Base-by-base conservation (phyloP, 208 protist genomes). In the Acanthamoeba rhysodes region DNA sequence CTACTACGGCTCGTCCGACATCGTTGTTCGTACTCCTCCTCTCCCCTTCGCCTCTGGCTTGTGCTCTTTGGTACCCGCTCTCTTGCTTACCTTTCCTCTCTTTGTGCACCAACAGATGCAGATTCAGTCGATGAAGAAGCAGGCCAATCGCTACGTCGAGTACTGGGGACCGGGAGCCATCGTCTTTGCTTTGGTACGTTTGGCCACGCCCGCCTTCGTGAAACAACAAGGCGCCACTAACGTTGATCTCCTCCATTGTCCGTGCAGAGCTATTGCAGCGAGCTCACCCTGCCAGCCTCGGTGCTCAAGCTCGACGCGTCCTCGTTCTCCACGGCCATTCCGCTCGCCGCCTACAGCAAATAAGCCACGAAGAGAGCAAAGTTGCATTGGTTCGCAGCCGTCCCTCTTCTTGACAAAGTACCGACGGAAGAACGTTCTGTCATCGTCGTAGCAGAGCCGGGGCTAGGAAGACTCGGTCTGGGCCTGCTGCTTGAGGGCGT, bases 401-500 rank as follows among this genome's bases (percentile, higher is more conserved):
- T 57, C n/a, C 50, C 14, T 57, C 50, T 57, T 10, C 3, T 18
- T 57, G 50, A 20, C 0, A 4, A 20, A 10, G 50, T 1, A 57
- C 0, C 50, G 16, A 57, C 37, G 50, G 50, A 57, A 57, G 64
- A 20, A 16, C 64, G n/a, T 8, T 41, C 37, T 41, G 37, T 41
- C 37, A 41, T 4, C 37, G 4, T 41, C 37, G 37, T 41, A 41
- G 37, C 37, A 41, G 37, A 41, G 37, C 37, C 37, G n/a, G n/a
- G 9, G 14, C 34, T 20, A 72, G 64, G 64, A 8, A 27, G 57
- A 64, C 74, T 82, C 32, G 74, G 74, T 14, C 2, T 82, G 37
- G 45, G 74, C 74, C 45, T 82, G 74, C 74, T 82, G 32, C 32
- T 53, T 45, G 37, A 82, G 74, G 45, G 74, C 74, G 74, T 82